phyloP scores from a whole-genome alignment of 2,329 filamentous ascomycete genomes.

The Penicillium sp. region DNA sequence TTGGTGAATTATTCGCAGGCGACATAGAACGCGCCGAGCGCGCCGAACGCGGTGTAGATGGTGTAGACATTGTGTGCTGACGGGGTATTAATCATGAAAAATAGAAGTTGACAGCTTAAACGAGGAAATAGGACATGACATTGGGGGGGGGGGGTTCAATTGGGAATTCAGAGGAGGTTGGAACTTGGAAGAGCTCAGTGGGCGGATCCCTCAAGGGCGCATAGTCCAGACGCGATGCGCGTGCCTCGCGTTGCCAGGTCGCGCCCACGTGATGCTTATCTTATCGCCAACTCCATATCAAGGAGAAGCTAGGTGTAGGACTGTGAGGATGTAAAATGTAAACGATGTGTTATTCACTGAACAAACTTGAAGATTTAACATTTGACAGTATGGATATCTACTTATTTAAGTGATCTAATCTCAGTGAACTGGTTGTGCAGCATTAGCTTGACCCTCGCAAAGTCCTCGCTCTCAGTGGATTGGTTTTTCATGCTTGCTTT shows the following conservation, averaged over 20 bases:
- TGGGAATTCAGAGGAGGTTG: background rate
- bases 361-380: background rate
- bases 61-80: slow-evolving; percentile 36
- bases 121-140: slow-evolving; percentile 18
- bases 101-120: background rate
- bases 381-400: background rate
- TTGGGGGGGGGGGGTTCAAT: slow-evolving; percentile 14
- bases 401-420: too few relatives aligned
- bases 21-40: slow-evolving; percentile 43
- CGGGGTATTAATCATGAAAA: background rate
- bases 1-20: slow-evolving; percentile 36
- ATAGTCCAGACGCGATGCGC: slow-evolving; percentile 34
- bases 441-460: too few relatives aligned
- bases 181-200: slow-evolving; percentile 14
- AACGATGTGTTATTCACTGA: too few relatives aligned
- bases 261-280: slow-evolving; percentile 29
- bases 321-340: too few relatives aligned
- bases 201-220: slow-evolving; percentile 25
- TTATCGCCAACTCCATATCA: slow-evolving; percentile 19
- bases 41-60: slow-evolving; percentile 43
- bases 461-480: too few relatives aligned
- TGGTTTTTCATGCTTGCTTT: too few relatives aligned
- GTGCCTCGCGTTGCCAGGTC: slow-evolving; percentile 33
- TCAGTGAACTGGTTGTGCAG: too few relatives aligned
- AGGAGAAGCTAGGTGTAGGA: too few relatives aligned